These are phyloP conservation scores for Paraurostyla sp. DNA, from an alignment of 73 alveolate species.

Conservation along the genomic window DNA sequence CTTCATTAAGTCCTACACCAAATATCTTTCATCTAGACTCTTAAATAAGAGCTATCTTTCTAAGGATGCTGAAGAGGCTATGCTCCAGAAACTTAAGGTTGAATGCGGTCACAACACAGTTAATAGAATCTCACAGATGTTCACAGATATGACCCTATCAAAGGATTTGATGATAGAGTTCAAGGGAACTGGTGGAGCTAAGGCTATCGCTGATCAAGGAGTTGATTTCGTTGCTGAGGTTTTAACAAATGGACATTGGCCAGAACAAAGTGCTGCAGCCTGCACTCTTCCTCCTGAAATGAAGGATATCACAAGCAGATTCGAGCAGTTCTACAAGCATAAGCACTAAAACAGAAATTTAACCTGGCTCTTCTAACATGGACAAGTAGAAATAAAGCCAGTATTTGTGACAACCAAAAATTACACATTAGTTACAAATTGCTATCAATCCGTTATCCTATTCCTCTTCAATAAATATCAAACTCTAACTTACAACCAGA, in stretches of 20 bases:
- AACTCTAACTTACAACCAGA: slow-evolving; percentile 56
- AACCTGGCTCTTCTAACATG: slow-evolving; percentile 70
- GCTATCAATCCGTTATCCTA: slow-evolving; percentile 78
- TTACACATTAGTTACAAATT: slow-evolving; percentile 61
- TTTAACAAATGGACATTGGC: slow-evolving; percentile 85
- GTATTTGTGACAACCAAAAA: slow-evolving; percentile 55
- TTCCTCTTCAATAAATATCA: slow-evolving; percentile 69
- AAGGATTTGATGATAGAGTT: slow-evolving; percentile 79
- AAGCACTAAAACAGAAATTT: slow-evolving; percentile 79
- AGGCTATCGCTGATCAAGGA: slow-evolving; percentile 48
- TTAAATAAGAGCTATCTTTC: slow-evolving; percentile 80
- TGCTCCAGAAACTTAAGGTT: slow-evolving; percentile 84
- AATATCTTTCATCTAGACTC: slow-evolving; percentile 80
- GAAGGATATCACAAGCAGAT: slow-evolving; percentile 58
- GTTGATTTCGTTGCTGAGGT: slow-evolving; percentile 73
- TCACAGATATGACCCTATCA: slow-evolving; percentile 84
- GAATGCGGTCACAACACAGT: slow-evolving; percentile 89
- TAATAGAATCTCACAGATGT: slow-evolving; percentile 84
- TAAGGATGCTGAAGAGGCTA: slow-evolving; percentile 78
- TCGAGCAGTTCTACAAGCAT: slow-evolving; percentile 70
- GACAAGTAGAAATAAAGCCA: slow-evolving; percentile 63
- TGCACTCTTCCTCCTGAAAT: slow-evolving; percentile 82
- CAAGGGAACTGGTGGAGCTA: slow-evolving; percentile 54
- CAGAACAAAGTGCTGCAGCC: slow-evolving; percentile 78
- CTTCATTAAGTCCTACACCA: slow-evolving; percentile 83